Base-by-base conservation (phyloP, 345 rosid genomes). In the Arabidopsis thaliana region DNA sequence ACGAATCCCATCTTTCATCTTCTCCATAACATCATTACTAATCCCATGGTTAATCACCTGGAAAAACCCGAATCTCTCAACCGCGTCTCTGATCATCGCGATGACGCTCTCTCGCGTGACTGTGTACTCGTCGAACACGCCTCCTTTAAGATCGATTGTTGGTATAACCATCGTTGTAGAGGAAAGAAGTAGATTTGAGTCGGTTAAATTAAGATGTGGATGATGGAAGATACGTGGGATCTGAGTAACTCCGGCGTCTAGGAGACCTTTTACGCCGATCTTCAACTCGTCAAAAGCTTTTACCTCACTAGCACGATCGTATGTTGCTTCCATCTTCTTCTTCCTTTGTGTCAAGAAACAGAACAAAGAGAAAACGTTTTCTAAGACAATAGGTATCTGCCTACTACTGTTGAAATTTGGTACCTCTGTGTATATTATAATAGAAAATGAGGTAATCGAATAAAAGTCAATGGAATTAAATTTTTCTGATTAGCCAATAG, bases 191-290 rank as follows among this genome's bases (percentile, higher is more conserved):
- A 33, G 69, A 1, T 36, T 67, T 13, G 78, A 3, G 56, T 53
- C 13, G 33, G 64, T 69, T 46, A 46, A 1, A 9, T 0, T 44
- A 44, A 44, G 55, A 4, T 32, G 48, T 0, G 49, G 41, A 13
- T 76, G 71, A 24, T 67, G 74, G 65, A 82, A 82, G 3, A 79
- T 75, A 14, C 78, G 78, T 4, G 82, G 84, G 33, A 82, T 68
- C 14, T 75, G 22, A 24, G 36, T 0, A 34, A 63, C 10, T 20
- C 75, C 76, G 13, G 78, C 51, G 34, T 82, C 84, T 6, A 67
- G 70, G 9, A 82, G 68, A 58, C 82, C 84, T 7, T 75, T 79
- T 1, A 82, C 84, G 8, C 80, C 80, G 12, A 61, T 30, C 46
- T 79, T 79, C 24, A 14, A 7, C 5, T 79, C 78, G 59, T 82